Percentiles rank a stretch among this genome's conserved stretches.
Conservation (phyloP, 441 rosid species). For the Gossypium armourianum region DNA sequence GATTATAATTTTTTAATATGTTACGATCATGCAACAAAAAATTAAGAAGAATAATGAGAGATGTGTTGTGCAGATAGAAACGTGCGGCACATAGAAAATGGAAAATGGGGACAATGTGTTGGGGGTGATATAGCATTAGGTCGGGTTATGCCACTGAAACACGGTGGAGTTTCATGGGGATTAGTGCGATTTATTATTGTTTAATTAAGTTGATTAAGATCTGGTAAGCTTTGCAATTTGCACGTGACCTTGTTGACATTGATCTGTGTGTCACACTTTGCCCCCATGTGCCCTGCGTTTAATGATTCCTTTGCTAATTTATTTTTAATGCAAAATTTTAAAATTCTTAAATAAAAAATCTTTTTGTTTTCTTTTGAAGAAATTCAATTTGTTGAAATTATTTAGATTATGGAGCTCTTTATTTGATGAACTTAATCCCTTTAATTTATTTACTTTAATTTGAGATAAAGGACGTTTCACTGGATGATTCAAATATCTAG, state of each 20-base stretch:
- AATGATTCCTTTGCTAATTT: not conserved
- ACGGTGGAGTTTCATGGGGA: not conserved
- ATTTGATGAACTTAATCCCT: too few relatives aligned
- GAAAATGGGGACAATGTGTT: constrained; percentile 6
- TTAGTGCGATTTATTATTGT: not conserved
- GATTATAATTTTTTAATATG: not conserved
- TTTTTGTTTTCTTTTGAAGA: too few relatives aligned
- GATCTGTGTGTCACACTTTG: not conserved
- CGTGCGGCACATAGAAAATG: not conserved
- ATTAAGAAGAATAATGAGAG: not conserved
- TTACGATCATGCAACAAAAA: too few relatives aligned
- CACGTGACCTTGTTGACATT: constrained; percentile 14
- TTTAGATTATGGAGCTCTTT: too few relatives aligned
- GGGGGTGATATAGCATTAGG: not conserved
- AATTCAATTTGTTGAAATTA: too few relatives aligned
- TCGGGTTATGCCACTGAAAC: not conserved
- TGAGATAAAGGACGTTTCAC: too few relatives aligned
- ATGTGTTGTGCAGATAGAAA: not conserved
- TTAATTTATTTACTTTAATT: too few relatives aligned
- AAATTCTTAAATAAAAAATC: not conserved
- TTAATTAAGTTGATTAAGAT: not conserved
- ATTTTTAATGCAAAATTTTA: not conserved
- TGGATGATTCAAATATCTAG: too few relatives aligned
- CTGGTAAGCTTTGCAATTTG: not conserved
- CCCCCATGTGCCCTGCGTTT: constrained; percentile 8